Evolutionary conservation across 345 rosid genomes (phyloP).

Genomic region (Euclidium syriacum): DNA sequence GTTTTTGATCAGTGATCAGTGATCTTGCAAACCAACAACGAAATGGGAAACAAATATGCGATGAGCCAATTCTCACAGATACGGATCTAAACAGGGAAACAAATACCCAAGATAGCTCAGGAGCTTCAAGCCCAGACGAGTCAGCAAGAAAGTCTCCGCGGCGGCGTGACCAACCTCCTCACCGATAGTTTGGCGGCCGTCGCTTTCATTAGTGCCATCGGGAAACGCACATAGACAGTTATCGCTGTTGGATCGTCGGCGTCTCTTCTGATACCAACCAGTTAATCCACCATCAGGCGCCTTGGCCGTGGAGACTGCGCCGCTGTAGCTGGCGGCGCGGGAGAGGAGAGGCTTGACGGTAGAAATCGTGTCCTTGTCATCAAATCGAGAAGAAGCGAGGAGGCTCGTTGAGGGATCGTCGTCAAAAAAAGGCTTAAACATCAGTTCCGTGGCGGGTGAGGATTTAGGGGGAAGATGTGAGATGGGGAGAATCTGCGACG

Average conservation of each 20-base stretch:
- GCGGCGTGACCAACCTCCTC: constrained; percentile 59
- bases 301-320: constrained; percentile 2
- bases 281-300: constrained; percentile 1
- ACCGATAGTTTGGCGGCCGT: constrained; percentile 34
- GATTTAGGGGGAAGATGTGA: constrained; percentile 28
- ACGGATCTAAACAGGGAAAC: background rate
- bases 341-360: constrained; percentile 49
- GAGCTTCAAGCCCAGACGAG: constrained; percentile 65
- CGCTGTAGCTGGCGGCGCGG: constrained; percentile 45
- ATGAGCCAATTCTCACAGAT: background rate
- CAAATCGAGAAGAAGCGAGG: constrained; percentile 45
- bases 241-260: constrained; percentile 56
- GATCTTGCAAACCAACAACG: background rate
- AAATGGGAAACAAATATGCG: background rate
- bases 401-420: constrained; percentile 46
- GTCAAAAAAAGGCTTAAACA: constrained; percentile 36
- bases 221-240: constrained; percentile 45
- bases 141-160: constrained; percentile 55
- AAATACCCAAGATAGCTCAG: constrained; percentile 66
- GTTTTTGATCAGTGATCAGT: constrained; percentile 35
- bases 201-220: constrained; percentile 17
- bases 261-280: constrained; percentile 43
- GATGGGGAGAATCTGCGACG: constrained; percentile 40
- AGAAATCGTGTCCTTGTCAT: constrained; percentile 31
- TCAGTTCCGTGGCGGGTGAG: constrained; percentile 24